Conservation (phyloP, 768 basidiomycete genomes). For the Calocybe indica region DNA sequence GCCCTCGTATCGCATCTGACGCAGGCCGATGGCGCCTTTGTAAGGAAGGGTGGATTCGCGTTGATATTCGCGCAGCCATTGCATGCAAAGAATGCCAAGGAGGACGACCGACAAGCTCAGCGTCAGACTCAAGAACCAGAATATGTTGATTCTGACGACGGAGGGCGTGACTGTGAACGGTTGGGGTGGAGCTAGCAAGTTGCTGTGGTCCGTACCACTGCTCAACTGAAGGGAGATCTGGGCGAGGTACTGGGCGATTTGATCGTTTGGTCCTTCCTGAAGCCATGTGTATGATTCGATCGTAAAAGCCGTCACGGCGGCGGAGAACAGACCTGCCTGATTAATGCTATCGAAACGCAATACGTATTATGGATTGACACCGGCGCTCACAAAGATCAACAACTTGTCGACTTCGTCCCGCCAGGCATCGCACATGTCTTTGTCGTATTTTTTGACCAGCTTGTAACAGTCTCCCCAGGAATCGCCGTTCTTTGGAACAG, state of each 20-base stretch:
- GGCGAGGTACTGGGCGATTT: background rate
- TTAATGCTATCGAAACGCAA: background rate
- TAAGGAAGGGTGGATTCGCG: constrained; percentile 4
- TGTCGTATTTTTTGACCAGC: constrained; percentile 12
- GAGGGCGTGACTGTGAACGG: background rate
- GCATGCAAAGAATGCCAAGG: constrained; percentile 14
- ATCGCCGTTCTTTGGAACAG: constrained; percentile 7
- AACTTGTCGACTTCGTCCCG: constrained; percentile 17
- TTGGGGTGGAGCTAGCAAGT: background rate
- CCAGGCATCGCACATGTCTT: constrained; percentile 15
- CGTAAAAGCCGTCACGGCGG: constrained; percentile 4
- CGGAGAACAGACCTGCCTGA: constrained; percentile 6
- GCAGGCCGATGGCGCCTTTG: constrained; percentile 7
- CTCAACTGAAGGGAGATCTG: background rate
- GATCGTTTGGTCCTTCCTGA: background rate
- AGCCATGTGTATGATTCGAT: constrained; percentile 7
- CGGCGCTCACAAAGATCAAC: constrained; percentile 16
- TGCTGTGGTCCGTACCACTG: background rate
- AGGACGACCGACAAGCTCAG: constrained; percentile 13
- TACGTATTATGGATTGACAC: background rate
- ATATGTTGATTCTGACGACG: constrained; percentile 9
- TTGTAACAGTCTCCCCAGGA: constrained; percentile 15
- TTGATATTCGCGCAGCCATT: constrained; percentile 14
- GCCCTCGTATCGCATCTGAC: constrained; percentile 13
- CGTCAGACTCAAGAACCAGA: constrained; percentile 14